Evolutionary conservation across 805 yeast genomes (phyloP), one percentile per base, ranked within the genome.

Genomic region (Candida loeiensis): DNA sequence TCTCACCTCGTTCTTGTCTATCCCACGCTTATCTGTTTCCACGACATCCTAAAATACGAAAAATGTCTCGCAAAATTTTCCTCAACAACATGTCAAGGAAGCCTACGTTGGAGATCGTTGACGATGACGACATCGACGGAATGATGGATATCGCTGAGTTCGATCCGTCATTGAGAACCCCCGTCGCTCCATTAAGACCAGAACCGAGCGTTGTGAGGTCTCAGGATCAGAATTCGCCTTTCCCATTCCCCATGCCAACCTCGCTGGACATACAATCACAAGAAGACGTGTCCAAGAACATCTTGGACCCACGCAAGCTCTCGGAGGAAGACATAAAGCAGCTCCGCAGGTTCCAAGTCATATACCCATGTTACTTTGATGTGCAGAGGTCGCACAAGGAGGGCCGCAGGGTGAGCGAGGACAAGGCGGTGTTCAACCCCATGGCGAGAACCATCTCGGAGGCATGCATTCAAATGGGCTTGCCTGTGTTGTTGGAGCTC

Each of bases 341-440:
- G 56, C 71, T 88, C 50, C 79, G 79, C 55, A 61, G 68, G 38
- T 78, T 89, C 71, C 91, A 85, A 59, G 58, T 85, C 32, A 49
- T 91, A 22, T 93, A 93, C 57, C 99, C 99, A 21, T 83, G 95
- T 54, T 91, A 93, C 65, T 93, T 91, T 60, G 98, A 91, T 64
- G 73, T 66, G 39, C 75, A 75, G 46, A 74, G 95, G 60, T 70
- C 89, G 3, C 85, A 80, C 51, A 71, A 73, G 39, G 79, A 90
- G 57, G 98, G 98, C 5, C 77, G 99, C 60, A 73, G 98, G 47
- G 91, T 89, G 21, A 70, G 82, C 7, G 49, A 56, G 14, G 74
- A 72, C n/a, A 55, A 70, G 27, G 91, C 95, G 2, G 95, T 89
- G 12, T 80, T 72, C 40, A 89, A 89, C 60, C 99, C 99, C 4